Evolutionary conservation across 2,329 filamentous ascomycete genomes (phyloP), one percentile per base, ranked within the genome.

Genomic region (Gliomastix tumulicola): DNA sequence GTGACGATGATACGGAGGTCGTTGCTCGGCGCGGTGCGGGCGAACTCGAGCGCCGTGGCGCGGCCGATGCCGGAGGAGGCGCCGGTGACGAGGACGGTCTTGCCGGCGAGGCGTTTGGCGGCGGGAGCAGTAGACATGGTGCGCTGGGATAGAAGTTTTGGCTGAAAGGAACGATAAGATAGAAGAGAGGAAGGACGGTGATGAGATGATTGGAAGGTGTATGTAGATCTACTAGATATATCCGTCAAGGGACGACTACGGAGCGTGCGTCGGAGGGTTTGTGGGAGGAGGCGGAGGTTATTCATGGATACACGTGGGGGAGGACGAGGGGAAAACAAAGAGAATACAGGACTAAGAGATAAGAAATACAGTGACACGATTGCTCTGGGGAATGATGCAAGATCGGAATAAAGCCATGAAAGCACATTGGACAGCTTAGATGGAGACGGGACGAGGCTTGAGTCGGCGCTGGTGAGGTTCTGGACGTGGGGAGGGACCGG

Each of bases 21-120:
- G 54, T 81, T 72, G 38, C 80, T 73, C 7, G 88, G 88, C 17
- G 84, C 76, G 3, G 89, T 90, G 39, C 87, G 79, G 19, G 92
- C 92, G 55, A 97, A 98, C 61, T 97, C 92, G 46, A 92, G 68
- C n/a, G 90, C 92, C 15, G 76, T 83, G 49, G 75, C 78, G 38
- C 74, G 77, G 18, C 92, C 92, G 60, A 98, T 97, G 43, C 92
- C 92, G 16, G 88, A 94, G 5, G 84, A 92, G 21, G 92, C 92
- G 39, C 92, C 92, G 6, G 92, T 97, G 44, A 98, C 76, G 39
- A 97, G 63, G 41, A 97, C 71, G 5, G 88, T 97, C 69, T 97
- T 97, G 74, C 88, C 88, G 53, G 84, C 75, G 42, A 98, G 85
- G 66, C 90, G 88, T 60, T 88, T 84, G 44, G 74, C 74, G 64